These are phyloP conservation scores for Neohortaea acidophila DNA, from an alignment of 495 filamentous ascomycete species.

Conservation along the genomic window DNA sequence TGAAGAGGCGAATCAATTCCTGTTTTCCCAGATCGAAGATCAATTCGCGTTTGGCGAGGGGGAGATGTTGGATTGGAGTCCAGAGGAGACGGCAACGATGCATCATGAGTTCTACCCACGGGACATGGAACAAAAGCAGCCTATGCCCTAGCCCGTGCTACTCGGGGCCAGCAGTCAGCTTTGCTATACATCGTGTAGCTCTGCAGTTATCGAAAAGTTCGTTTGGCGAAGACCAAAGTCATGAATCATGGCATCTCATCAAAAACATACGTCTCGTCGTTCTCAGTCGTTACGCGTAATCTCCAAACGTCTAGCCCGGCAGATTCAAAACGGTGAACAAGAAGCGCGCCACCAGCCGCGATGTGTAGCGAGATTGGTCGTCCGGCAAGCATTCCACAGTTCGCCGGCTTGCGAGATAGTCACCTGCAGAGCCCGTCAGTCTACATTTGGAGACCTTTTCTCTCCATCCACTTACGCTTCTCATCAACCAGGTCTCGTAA, in stretches of 20 bases:
- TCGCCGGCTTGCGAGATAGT: conserved; percentile 19
- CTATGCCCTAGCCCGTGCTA: no score
- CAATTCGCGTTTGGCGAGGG: conserved; percentile 1
- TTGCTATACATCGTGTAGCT: no score
- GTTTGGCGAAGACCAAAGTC: no score
- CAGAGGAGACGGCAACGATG: no score
- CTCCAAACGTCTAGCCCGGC: no score
- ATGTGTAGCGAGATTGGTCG: conserved; percentile 24
- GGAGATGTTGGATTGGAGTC: neutral
- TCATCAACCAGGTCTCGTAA: conserved; percentile 22
- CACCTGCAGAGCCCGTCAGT: conserved; percentile 13
- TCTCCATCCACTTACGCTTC: conserved; percentile 20
- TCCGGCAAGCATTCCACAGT: conserved; percentile 16
- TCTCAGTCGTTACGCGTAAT: no score
- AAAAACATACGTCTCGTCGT: no score
- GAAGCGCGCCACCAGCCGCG: conserved; percentile 25
- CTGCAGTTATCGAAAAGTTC: no score
- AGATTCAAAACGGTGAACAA: conserved; percentile 18
- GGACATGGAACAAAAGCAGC: no score
- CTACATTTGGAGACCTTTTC: neutral
- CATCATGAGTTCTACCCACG: no score
- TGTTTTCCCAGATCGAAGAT: neutral
- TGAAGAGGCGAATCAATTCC: neutral
- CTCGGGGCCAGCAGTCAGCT: no score
- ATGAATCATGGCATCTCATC: no score